Evolutionary conservation across 768 basidiomycete genomes (phyloP).

Genomic region (Rhodotorula babjevae): DNA sequence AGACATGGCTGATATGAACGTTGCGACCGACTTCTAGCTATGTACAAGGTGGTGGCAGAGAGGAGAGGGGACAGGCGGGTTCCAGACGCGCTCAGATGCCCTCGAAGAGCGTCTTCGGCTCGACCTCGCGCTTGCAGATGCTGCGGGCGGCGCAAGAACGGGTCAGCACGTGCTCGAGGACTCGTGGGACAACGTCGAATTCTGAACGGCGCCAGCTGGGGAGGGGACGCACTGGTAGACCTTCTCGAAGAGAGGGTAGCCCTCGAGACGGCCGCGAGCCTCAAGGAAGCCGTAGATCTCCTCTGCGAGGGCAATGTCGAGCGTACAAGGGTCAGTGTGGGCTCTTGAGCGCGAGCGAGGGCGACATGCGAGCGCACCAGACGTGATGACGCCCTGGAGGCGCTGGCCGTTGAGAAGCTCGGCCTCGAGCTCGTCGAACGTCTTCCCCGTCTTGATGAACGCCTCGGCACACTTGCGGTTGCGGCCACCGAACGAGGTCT

Average conservation of each 20-base stretch:
- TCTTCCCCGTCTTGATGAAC: constrained; percentile 49
- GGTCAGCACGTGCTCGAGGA: no score
- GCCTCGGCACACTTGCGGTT: constrained; percentile 49
- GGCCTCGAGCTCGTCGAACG: constrained; percentile 49
- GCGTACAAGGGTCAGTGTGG: background rate
- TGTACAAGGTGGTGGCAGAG: no score
- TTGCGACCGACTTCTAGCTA: no score
- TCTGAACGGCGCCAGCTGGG: no score
- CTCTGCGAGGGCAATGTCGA: constrained; percentile 18
- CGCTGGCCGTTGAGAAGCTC: constrained; percentile 50
- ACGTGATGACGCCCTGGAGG: constrained; percentile 44
- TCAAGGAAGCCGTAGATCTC: constrained; percentile 50
- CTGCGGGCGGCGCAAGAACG: background rate
- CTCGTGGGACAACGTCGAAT: no score
- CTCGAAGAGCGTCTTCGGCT: constrained; percentile 24
- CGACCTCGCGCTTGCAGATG: constrained; percentile 29
- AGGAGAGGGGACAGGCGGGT: no score
- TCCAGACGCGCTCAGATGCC: background rate
- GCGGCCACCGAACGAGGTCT: constrained; percentile 42
- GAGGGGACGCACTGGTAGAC: background rate
- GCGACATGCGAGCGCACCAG: background rate
- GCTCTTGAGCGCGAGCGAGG: no score
- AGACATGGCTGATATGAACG: no score
- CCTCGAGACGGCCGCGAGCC: constrained; percentile 47
- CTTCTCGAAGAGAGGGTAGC: constrained; percentile 30